phyloP scores from a whole-genome alignment of 345 rosid species.

The Eucalyptus paniculata region DNA sequence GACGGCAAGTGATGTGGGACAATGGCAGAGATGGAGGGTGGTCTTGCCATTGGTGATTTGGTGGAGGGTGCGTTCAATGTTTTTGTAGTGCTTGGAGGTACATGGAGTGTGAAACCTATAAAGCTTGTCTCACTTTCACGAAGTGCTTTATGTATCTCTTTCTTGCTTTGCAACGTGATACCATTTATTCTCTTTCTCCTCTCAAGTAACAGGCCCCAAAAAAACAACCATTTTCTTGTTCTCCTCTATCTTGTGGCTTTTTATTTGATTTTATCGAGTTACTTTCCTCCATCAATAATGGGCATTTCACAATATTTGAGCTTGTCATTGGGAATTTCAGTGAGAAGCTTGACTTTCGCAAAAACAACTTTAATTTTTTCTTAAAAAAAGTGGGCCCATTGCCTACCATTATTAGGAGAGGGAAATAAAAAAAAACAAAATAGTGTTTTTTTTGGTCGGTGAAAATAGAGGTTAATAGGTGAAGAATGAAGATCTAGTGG shows the following conservation, averaged over 20 bases:
- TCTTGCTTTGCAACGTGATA: background rate
- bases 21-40: background rate
- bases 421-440: background rate
- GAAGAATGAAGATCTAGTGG: background rate
- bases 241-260: background rate
- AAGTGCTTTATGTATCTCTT: background rate
- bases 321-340: background rate
- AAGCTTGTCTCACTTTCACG: background rate
- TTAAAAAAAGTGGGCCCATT: background rate
- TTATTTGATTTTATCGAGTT: background rate
- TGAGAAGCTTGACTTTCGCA: background rate
- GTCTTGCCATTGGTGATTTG: background rate
- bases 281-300: background rate
- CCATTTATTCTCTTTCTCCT: background rate
- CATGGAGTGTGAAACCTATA: background rate
- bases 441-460: no score
- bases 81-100: background rate
- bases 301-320: background rate
- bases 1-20: background rate
- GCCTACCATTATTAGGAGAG: background rate
- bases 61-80: no score
- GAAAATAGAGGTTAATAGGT: background rate
- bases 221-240: background rate
- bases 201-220: background rate
- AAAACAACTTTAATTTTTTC: background rate